Conservation (phyloP, 768 basidiomycete genomes). For the Auricularia heimuer region DNA sequence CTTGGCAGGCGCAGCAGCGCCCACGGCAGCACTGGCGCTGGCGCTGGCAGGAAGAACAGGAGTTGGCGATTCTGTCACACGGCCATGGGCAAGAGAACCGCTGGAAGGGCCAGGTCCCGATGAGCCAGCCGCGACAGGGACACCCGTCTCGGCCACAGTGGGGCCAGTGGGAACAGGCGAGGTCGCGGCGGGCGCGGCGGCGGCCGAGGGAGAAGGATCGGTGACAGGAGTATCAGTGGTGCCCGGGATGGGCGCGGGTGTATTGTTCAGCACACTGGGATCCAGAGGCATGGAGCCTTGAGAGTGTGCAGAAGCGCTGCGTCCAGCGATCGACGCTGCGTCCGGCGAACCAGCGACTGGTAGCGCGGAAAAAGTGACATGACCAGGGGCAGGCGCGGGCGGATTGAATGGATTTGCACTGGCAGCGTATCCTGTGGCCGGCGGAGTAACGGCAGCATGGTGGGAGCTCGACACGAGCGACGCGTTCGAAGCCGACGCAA, state of each 20-base stretch:
- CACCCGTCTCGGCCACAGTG: slow-evolving; percentile 66
- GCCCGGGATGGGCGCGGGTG: slow-evolving; percentile 10
- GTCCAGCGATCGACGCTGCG: background rate
- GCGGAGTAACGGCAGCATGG: slow-evolving; percentile 37
- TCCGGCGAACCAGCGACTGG: background rate
- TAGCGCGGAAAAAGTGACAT: slow-evolving; percentile 11
- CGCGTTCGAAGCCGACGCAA: slow-evolving; percentile 13
- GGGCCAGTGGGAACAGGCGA: slow-evolving; percentile 26
- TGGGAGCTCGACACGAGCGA: slow-evolving; percentile 21
- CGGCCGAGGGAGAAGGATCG: slow-evolving; percentile 17
- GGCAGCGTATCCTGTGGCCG: background rate
- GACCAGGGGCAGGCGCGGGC: slow-evolving; percentile 9
- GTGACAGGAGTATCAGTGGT: slow-evolving; percentile 15
- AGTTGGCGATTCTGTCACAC: slow-evolving; percentile 19
- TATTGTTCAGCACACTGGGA: slow-evolving; percentile 20
- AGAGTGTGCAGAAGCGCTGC: background rate
- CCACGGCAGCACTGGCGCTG: slow-evolving; percentile 13
- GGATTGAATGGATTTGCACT: no score
- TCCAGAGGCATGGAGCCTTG: slow-evolving; percentile 11
- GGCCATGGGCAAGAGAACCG: slow-evolving; percentile 38
- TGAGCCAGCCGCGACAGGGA: slow-evolving; percentile 54
- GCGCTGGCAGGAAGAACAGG: slow-evolving; percentile 21
- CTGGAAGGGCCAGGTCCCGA: slow-evolving; percentile 56
- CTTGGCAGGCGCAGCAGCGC: slow-evolving; percentile 16
- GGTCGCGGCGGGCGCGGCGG: background rate